Evolutionary conservation across 805 yeast genomes (phyloP).

Genomic region (Starmerella etchellsii): DNA sequence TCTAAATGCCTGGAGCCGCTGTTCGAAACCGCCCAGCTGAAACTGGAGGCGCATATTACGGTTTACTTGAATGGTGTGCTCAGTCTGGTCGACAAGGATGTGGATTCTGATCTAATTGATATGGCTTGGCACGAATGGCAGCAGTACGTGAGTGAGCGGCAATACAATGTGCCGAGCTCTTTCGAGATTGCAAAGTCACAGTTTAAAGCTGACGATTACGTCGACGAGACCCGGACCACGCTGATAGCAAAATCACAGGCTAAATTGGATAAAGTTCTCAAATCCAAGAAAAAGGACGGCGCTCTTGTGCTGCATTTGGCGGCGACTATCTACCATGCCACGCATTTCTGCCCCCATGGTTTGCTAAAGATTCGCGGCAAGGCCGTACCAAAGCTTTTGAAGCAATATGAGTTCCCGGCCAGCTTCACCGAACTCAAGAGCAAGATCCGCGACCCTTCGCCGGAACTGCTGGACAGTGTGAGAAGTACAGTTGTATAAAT

Average conservation of each 20-base stretch:
- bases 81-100: neutral
- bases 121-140: constrained; percentile 20
- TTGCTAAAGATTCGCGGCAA: constrained; percentile 23
- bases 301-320: constrained; percentile 24
- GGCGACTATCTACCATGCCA: constrained; percentile 17
- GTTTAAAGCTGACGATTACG: constrained; percentile 1
- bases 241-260: constrained; percentile 8
- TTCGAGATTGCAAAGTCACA: constrained; percentile 8
- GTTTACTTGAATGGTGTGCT: constrained; percentile 20
- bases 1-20: constrained; percentile 3
- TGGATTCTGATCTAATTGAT: neutral
- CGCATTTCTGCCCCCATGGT: constrained; percentile 11
- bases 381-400: constrained; percentile 24
- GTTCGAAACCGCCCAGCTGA: constrained; percentile 7
- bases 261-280: constrained; percentile 1
- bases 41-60: constrained; percentile 14
- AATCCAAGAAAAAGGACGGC: constrained; percentile 17
- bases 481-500: too few species aligned
- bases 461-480: constrained; percentile 5
- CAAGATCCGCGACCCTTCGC: constrained; percentile 4
- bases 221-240: constrained; percentile 1
- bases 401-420: constrained; percentile 18
- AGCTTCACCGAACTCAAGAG: constrained; percentile 17
- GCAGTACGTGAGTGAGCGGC: constrained; percentile 17
- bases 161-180: constrained; percentile 11